Conservation (phyloP, 1,284 basidiomycete genomes). For the Fistulina hepatica region DNA sequence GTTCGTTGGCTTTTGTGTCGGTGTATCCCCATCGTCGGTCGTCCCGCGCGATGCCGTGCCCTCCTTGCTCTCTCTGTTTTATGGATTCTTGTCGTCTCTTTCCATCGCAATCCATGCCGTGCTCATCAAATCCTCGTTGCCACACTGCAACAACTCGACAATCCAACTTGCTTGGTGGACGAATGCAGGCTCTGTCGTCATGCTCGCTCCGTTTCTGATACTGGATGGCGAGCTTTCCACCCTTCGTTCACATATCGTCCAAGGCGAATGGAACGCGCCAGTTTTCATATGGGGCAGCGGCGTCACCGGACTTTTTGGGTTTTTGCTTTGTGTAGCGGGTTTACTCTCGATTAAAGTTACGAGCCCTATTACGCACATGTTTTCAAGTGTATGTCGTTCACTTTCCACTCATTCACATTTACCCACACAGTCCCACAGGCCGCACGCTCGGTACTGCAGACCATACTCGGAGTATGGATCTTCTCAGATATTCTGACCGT, state of each 20-base stretch:
- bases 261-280: constrained; percentile 35
- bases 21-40: constrained; percentile 40
- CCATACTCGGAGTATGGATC: constrained; percentile 55
- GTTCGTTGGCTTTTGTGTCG: constrained; percentile 52
- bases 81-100: constrained; percentile 58
- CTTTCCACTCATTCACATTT: constrained; percentile 3
- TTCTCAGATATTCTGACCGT: constrained; percentile 55
- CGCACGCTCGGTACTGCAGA: constrained; percentile 64
- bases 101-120: constrained; percentile 68
- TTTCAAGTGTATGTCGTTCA: constrained; percentile 46
- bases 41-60: constrained; percentile 33
- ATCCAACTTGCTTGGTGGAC: constrained; percentile 70
- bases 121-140: constrained; percentile 58
- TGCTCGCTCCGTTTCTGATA: constrained; percentile 51
- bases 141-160: constrained; percentile 54
- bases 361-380: constrained; percentile 67
- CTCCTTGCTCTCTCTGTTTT: constrained; percentile 46
- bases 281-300: constrained; percentile 53
- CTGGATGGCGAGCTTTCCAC: constrained; percentile 40
- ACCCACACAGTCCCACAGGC: constrained; percentile 31
- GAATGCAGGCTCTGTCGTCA: constrained; percentile 53
- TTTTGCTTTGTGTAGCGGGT: constrained; percentile 60
- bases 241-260: constrained; percentile 28
- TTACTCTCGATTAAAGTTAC: constrained; percentile 64
- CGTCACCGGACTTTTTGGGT: constrained; percentile 63